Conservation (phyloP, 345 rosid genomes). For the Salix brachista region DNA sequence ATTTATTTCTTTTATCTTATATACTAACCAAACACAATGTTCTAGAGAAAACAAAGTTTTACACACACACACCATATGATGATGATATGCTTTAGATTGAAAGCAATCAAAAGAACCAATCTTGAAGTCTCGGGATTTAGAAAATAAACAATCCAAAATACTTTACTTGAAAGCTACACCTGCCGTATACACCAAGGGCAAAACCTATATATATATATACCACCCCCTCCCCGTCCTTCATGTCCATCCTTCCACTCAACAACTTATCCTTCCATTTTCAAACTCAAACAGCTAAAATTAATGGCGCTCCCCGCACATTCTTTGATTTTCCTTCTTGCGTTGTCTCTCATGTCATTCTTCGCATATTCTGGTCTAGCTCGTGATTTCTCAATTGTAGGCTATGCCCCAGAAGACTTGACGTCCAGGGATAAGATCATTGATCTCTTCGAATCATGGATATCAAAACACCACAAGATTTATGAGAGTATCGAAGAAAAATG, state of each 20-base stretch:
- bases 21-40: neutral
- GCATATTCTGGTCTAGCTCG: slow-evolving; percentile 7
- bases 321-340: neutral
- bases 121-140: slow-evolving; percentile 19
- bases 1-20: too few relatives aligned
- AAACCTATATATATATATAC: neutral
- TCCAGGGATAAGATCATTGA: slow-evolving; percentile 24
- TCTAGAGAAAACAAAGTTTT: too few relatives aligned
- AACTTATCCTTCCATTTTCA: neutral
- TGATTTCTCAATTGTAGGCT: slow-evolving; percentile 31
- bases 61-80: too few relatives aligned
- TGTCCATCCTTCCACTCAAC: neutral
- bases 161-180: slow-evolving; percentile 20
- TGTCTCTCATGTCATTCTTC: neutral
- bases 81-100: slow-evolving; percentile 14
- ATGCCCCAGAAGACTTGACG: slow-evolving; percentile 17
- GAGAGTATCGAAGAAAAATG: slow-evolving; percentile 24
- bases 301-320: slow-evolving; percentile 13
- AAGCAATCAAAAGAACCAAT: slow-evolving; percentile 14
- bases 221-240: neutral
- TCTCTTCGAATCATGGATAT: slow-evolving; percentile 29
- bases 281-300: neutral
- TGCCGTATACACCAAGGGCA: neutral
- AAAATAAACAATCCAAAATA: neutral
- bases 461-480: slow-evolving; percentile 18